Base-by-base conservation (phyloP, 2,329 filamentous ascomycete species). In the Diaporthe citriasiana region DNA sequence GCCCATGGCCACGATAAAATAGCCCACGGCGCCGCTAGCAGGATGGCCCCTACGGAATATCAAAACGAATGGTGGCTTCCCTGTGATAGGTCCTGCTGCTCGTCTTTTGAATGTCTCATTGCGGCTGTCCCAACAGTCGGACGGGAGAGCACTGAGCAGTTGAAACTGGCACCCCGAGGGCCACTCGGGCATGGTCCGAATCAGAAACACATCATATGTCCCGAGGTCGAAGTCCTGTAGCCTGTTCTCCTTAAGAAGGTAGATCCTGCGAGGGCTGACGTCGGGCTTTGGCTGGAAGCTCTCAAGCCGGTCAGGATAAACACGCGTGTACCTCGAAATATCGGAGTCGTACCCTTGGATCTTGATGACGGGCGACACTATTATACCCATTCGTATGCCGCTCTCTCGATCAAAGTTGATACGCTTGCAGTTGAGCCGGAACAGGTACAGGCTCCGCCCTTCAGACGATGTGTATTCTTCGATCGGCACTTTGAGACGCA, bases 331-430 rank as follows among this genome's bases (percentile, higher is more conserved):
- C 27, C 59, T 65, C 12, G 59, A 19, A 10, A 65, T 50, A 4
- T 65, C 59, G 5, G 59, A 65, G 42, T 65, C 59, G 27, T 65
- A 65, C 27, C 59, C 59, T 65, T 65, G 59, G 4, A 65, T 65
- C 27, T 35, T 65, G 10, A 12, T 50, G 10, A 65, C 59, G 5
- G 59, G 59, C 12, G 60, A 66, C 2, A 66, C 60, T 5, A 66
- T 66, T 17, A 66, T 66, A 1, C 60, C 60, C 60, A 66, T 66
- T 3, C 60, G 9, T 17, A 66, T 66, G 0, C 60, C 60, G 1
- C 60, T 66, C 3, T 66, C 60, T 12, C 60, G 30, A 6, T 66
- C 60, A 38, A 66, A 66, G 30, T n/a, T 66, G 27, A 50, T n/a
- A 3, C 60, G 35, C 25, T 66, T 66, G 60, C 42, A 50, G 13